phyloP scores from a whole-genome alignment of 805 yeast genomes.

The Cyberlindnera samutprakarnensis region DNA sequence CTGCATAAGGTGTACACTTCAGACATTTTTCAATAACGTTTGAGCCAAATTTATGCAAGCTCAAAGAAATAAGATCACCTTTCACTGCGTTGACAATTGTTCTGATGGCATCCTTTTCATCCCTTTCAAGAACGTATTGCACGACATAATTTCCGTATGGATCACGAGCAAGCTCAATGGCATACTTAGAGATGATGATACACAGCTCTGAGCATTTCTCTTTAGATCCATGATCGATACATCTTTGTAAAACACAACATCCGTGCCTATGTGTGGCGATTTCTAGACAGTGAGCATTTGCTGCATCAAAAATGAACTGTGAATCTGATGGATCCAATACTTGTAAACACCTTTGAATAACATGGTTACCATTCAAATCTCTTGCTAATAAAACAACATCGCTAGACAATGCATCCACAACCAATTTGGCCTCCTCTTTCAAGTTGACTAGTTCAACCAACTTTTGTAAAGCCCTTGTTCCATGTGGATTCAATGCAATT shows the following conservation, averaged over 20 bases:
- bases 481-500: constrained; percentile 89
- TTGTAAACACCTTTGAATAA: constrained; percentile 86
- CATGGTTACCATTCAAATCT: constrained; percentile 95
- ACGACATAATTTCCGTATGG: constrained; percentile 97
- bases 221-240: constrained; percentile 80
- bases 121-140: constrained; percentile 70
- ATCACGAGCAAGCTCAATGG: constrained; percentile 69
- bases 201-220: constrained; percentile 66
- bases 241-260: constrained; percentile 93
- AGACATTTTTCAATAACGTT: constrained; percentile 90
- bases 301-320: constrained; percentile 87
- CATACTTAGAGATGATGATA: constrained; percentile 56
- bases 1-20: constrained; percentile 36
- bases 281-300: constrained; percentile 59
- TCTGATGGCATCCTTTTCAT: constrained; percentile 23
- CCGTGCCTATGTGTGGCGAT: constrained; percentile 97
- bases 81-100: constrained; percentile 28
- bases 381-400: constrained; percentile 75
- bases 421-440: constrained; percentile 60
- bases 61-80: constrained; percentile 34
- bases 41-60: constrained; percentile 87
- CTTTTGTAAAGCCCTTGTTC: constrained; percentile 92
- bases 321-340: constrained; percentile 58
- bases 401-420: constrained; percentile 52
- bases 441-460: constrained; percentile 75